phyloP scores from a whole-genome alignment of 2,329 filamentous ascomycete genomes.

The Rasamsonia emersonii region DNA sequence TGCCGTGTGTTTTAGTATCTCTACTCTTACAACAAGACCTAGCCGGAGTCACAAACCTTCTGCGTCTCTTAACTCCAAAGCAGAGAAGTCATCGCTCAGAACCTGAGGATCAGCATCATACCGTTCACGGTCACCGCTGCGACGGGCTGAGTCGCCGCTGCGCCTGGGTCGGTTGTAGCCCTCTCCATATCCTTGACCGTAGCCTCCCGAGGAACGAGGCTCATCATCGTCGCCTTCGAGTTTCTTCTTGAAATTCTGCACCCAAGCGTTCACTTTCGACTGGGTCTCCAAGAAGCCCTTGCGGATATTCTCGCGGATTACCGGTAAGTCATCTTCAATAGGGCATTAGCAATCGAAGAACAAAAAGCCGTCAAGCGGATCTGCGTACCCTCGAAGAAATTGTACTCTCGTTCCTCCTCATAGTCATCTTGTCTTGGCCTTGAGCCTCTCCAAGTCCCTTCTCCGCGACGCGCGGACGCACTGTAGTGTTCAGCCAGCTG shows the following conservation, averaged over 20 bases:
- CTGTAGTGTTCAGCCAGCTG: conserved; percentile 90
- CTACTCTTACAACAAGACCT: too few relatives aligned
- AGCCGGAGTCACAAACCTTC: conserved; percentile 38
- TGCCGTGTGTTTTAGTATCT: too few relatives aligned
- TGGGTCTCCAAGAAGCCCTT: conserved; percentile 96
- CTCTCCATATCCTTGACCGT: conserved; percentile 26
- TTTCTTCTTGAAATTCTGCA: conserved; percentile 83
- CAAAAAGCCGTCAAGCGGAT: background rate
- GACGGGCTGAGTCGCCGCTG: conserved; percentile 54
- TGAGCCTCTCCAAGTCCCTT: conserved; percentile 32
- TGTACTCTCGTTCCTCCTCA: conserved; percentile 66
- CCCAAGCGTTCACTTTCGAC: conserved; percentile 85
- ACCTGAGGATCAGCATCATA: conserved; percentile 94
- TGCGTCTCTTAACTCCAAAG: conserved; percentile 53
- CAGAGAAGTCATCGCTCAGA: conserved; percentile 77
- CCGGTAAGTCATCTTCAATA: conserved; percentile 70
- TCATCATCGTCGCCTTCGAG: conserved; percentile 71
- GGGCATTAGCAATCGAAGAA: conserved; percentile 8
- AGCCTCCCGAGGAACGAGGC: conserved; percentile 26
- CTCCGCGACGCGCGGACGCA: conserved; percentile 23
- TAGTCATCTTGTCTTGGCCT: conserved; percentile 48
- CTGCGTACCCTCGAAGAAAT: conserved; percentile 68
- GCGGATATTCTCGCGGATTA: conserved; percentile 84
- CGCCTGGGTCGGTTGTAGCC: conserved; percentile 45
- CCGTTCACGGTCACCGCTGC: conserved; percentile 79